Evolutionary conservation across 2,329 filamentous ascomycete species (phyloP), one percentile per base, ranked within the genome.

Genomic region (Myriangium duriaei): DNA sequence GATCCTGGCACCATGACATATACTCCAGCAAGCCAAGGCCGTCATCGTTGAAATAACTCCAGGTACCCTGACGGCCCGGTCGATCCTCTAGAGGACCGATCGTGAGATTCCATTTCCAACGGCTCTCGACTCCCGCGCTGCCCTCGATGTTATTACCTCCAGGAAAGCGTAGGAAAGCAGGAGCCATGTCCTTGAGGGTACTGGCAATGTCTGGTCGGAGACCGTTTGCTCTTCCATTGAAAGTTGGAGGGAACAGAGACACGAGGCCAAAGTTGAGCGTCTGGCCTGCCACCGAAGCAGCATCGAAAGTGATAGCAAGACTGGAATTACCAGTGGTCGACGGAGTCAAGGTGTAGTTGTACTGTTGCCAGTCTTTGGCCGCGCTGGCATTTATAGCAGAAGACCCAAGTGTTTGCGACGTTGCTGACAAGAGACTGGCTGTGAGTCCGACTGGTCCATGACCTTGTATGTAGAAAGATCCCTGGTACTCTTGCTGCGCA

Each of bases 1-100:
- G 65, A 42, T 80, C 75, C 42, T 75, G 65, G 16, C 52, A 54
- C 66, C 73, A 77, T 42, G 69, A 58, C 4, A 79, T 63, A 46
- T 77, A 79, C 53, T 79, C 74, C 32, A 76, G 49, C 7, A 74
- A 58, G 4, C 74, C 74, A 1, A 79, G 59, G 0, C 72, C 75
- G 42, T 76, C 64, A 0, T 72, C 77, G 46, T 75, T 70, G 26
- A 67, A 62, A 49, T 77, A 77, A 14, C 50, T 55, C 74, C 74
- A 79, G 19, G 69, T 62, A 11, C 62, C 61, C 17, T 49, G 51
- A 31, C 59, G 59, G n/a, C 67, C 66, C 11, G 63, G 61, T 6
- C 68, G n/a, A n/a, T n/a, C n/a, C n/a, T n/a, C n/a, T n/a, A n/a
- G n/a, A n/a, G n/a, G n/a, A n/a, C n/a, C n/a, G n/a, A n/a, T n/a